A percentile compares a stretch with the other conserved stretches of the same genome.
Conservation (phyloP, 768 basidiomycete genomes). For the Russula vinacea region DNA sequence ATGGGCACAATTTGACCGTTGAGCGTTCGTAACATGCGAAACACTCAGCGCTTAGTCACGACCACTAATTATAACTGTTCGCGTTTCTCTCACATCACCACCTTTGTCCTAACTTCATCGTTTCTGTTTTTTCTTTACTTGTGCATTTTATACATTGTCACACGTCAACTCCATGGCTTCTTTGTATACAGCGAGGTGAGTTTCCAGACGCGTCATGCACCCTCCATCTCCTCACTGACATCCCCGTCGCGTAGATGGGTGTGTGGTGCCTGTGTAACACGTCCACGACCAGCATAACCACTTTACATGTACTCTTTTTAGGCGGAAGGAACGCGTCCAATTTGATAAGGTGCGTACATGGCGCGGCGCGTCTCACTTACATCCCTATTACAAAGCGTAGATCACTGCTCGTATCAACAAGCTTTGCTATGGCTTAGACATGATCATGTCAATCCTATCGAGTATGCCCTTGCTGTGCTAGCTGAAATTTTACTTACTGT, state of each 20-base stretch:
- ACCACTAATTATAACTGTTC: constrained; percentile 13
- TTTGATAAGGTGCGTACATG: constrained; percentile 75
- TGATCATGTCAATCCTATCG: constrained; percentile 89
- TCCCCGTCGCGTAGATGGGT: constrained; percentile 46
- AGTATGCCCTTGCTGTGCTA: constrained; percentile 47
- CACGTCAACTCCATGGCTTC: constrained; percentile 34
- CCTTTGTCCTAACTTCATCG: constrained; percentile 5
- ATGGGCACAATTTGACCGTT: not conserved
- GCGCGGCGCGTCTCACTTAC: constrained; percentile 6
- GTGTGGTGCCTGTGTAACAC: constrained; percentile 37
- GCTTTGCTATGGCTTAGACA: constrained; percentile 94
- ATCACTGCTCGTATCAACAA: constrained; percentile 85
- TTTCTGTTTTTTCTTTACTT: not conserved
- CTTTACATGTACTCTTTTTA: constrained; percentile 34
- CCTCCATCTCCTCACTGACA: constrained; percentile 20
- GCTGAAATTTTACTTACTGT: not conserved
- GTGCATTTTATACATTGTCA: not conserved
- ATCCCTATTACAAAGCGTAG: constrained; percentile 40
- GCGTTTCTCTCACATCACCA: constrained; percentile 7
- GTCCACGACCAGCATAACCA: constrained; percentile 9
- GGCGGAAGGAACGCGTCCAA: constrained; percentile 87
- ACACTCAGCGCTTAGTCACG: constrained; percentile 27
- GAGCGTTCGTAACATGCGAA: constrained; percentile 16
- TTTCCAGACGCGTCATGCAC: constrained; percentile 3
- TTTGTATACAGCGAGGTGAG: constrained; percentile 56